Conservation (phyloP, 1,284 basidiomycete genomes). For the Ustilago bromivora region DNA sequence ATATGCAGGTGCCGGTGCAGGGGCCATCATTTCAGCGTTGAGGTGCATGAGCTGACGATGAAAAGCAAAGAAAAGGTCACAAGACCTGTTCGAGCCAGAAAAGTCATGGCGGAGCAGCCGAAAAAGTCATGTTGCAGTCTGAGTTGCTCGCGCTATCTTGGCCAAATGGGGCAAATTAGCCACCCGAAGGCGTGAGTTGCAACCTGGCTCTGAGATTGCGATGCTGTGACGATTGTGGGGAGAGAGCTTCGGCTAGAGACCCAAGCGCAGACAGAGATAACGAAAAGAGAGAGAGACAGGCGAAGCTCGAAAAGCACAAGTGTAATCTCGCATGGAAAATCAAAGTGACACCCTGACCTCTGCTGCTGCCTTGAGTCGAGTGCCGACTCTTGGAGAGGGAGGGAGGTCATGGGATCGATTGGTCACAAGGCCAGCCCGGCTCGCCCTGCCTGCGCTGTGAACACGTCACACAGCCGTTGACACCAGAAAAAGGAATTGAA, state of each 20-base stretch:
- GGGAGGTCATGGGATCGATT: conserved; percentile 17
- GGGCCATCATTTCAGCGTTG: conserved; percentile 25
- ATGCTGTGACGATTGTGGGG: conserved; percentile 4
- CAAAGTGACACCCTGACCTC: not conserved
- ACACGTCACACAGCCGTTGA: conserved; percentile 19
- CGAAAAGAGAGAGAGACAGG: not conserved
- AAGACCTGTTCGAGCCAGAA: conserved; percentile 22
- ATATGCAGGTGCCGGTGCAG: conserved; percentile 24
- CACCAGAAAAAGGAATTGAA: not conserved
- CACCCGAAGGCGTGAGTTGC: not conserved
- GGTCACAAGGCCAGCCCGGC: conserved; percentile 25
- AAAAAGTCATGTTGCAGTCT: not conserved
- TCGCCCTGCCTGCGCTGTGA: not conserved
- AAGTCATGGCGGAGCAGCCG: not conserved
- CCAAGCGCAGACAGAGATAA: not conserved
- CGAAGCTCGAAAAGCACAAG: not conserved
- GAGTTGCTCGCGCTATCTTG: not conserved
- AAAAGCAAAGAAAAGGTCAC: conserved; percentile 22
- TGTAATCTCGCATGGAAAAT: conserved; percentile 29
- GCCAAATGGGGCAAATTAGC: not conserved
- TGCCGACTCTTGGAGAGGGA: not conserved
- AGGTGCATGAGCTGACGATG: conserved; percentile 1
- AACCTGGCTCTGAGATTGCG: not conserved
- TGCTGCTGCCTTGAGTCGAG: not conserved
- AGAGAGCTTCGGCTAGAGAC: conserved; percentile 2